Conservation (phyloP, 768 basidiomycete species). For the Hortiboletus flavorubellus region DNA sequence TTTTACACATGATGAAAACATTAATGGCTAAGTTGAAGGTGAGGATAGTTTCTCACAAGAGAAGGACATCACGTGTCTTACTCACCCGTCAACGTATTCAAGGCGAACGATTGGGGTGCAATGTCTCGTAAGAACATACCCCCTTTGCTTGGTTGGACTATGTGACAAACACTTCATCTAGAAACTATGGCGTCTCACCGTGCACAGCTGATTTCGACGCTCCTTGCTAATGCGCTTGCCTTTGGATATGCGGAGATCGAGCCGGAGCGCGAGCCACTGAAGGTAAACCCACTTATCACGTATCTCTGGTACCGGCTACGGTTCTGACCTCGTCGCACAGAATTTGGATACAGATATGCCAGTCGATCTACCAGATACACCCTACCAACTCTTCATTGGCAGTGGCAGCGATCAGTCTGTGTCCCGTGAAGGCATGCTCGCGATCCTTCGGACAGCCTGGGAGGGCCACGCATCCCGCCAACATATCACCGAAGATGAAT, state of each 20-base stretch:
- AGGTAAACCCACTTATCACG: constrained; percentile 32
- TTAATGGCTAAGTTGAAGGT: constrained; percentile 72
- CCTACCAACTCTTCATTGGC: constrained; percentile 34
- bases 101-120: constrained; percentile 66
- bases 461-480: constrained; percentile 19
- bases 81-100: neutral
- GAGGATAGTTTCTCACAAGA: neutral
- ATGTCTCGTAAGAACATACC: constrained; percentile 48
- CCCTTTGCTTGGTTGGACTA: neutral
- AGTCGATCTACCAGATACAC: constrained; percentile 39
- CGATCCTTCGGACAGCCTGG: constrained; percentile 19
- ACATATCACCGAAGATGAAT: constrained; percentile 27
- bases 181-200: constrained; percentile 51
- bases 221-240: constrained; percentile 48
- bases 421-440: constrained; percentile 14
- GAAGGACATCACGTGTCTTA: neutral
- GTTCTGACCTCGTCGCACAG: constrained; percentile 27
- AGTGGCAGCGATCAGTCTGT: constrained; percentile 14
- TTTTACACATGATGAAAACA: constrained; percentile 55
- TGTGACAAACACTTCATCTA: constrained; percentile 15
- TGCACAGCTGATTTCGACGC: constrained; percentile 37
- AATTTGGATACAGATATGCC: constrained; percentile 50
- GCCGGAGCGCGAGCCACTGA: constrained; percentile 47
- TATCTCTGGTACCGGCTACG: neutral
- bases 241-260: constrained; percentile 46